Evolutionary conservation across 2,329 filamentous ascomycete species (phyloP), one percentile per base, ranked within the genome.

Genomic region (Pseudogymnoascus sp.): DNA sequence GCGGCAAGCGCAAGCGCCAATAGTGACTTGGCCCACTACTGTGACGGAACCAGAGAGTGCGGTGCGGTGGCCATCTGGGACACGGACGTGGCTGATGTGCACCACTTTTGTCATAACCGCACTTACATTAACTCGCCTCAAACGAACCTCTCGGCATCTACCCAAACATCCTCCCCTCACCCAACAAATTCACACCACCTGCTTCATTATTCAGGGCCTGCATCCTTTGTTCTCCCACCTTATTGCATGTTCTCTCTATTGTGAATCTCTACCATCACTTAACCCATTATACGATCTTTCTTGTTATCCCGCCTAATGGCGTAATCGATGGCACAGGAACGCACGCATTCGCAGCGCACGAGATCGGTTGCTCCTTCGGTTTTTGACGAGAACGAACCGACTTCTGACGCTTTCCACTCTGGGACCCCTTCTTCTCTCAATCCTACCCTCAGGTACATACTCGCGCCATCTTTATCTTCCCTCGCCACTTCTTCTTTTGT

Each of bases 251-350:
- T 33, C 23, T 55, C 49, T 35, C 49, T 33, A 55, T 55, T 18
- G 49, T 55, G 28, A 55, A 55, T 33, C 49, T 8, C 9, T 28
- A 55, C 9, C 9, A 33, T 31, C 31, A 33, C 8, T 31, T 55
- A 55, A 16, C 28, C 18, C 49, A 55, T 33, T 55, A 55, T 55
- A 55, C 49, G 8, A 9, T 33, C 49, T 31, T 35, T 35, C 28
- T 21, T 55, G 16, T 40, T 40, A 43, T 41, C 62, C 61, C 63
- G 61, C 61, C 63, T 41, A 60, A 64, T 64, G 63, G 63, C 63
- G 63, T 64, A 64, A 64, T 59, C 63, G 63, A 64, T 64, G 63
- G 63, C 63, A 64, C 63, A 64, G 37, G 41, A 63, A 64, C 61
- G 63, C 61, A 63, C 63, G 49, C 45, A 62, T 63, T 63, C 61